Base-by-base conservation (phyloP, 768 basidiomycete species). In the Kwoniella europaea region DNA sequence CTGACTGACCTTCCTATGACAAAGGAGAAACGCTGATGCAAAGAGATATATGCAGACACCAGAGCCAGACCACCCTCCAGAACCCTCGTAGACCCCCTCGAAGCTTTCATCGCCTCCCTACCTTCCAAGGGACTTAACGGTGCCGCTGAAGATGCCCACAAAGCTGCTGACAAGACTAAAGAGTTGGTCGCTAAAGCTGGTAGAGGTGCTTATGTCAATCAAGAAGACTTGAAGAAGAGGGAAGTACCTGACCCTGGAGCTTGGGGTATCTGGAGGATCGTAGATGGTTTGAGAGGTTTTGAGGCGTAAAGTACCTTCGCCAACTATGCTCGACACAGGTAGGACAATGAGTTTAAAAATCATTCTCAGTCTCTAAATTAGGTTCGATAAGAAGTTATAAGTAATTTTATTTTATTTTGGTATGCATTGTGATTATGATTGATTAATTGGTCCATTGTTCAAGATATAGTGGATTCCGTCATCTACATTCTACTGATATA, bases 11-110 rank as follows among this genome's bases (percentile, higher is more conserved):
- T 13, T 24, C 10, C 27, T 53, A 9, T 12, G n/a, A 9, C 29
- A 29, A 29, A 29, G 2, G 29, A 29, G 29, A 29, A 29, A 29
- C 29, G 29, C 29, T 29, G 29, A 29, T 29, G 29, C 29, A 29
- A 29, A 29, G 29, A 29, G 29, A 29, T 29, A 29, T 6, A 29
- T 29, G 10, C 62, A 81, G 77, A 96, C 85, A 97, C 94, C 3
- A 90, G 89, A 35, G 94, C 94, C 15, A 89, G 94, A 29, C 90
- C 91, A 2, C 94, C 94, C 3, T 93, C 92, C 2, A 89, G 94
- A 76, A 97, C 94, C 9, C 89, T 98, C 44, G 88, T 98, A n/a
- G 94, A 98, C 84, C 93, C 94, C 9, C 87, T 98, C 22, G 87
- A 88, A 50, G 91, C 92, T 1, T 95, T 96, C 82, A 86, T 91